Conservation (phyloP, 148 eudicot species). For the Chenopodium album region DNA sequence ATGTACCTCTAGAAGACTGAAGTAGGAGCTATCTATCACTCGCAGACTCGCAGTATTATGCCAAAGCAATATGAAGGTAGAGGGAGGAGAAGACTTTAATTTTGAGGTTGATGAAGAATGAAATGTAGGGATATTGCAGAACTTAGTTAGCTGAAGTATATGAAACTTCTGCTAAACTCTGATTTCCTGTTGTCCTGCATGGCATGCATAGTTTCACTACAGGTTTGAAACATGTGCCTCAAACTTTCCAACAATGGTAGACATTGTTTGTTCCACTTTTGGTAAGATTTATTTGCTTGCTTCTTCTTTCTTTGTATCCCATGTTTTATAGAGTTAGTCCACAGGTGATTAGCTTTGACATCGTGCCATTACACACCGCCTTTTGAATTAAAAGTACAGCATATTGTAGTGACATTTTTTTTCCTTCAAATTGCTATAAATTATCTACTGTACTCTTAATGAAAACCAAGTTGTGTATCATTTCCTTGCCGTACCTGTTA, state of each 20-base stretch:
- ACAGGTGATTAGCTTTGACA: slow-evolving; percentile 18
- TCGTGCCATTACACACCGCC: not conserved
- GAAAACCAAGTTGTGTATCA: not conserved
- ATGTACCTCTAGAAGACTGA: no score
- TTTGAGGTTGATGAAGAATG: not conserved
- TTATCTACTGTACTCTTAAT: slow-evolving; percentile 3
- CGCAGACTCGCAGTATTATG: no score
- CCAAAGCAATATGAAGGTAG: no score
- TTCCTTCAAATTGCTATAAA: not conserved
- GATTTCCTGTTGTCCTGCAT: not conserved
- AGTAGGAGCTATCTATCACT: no score
- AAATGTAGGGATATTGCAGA: not conserved
- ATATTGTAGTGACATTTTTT: slow-evolving; percentile 9
- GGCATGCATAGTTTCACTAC: not conserved
- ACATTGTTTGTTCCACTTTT: not conserved
- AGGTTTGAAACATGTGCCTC: not conserved
- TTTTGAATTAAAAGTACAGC: slow-evolving; percentile 1
- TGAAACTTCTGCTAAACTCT: not conserved
- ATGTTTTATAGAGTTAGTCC: slow-evolving; percentile 17
- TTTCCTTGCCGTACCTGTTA: not conserved
- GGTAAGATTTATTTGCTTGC: slow-evolving; percentile 7
- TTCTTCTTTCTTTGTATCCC: not conserved
- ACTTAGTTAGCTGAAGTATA: not conserved
- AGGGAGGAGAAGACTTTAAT: not conserved
- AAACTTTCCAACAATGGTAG: not conserved